These are phyloP conservation scores for Dacryopinax primogenitus DNA, from an alignment of 768 basidiomycete genomes.

Conservation along the genomic window DNA sequence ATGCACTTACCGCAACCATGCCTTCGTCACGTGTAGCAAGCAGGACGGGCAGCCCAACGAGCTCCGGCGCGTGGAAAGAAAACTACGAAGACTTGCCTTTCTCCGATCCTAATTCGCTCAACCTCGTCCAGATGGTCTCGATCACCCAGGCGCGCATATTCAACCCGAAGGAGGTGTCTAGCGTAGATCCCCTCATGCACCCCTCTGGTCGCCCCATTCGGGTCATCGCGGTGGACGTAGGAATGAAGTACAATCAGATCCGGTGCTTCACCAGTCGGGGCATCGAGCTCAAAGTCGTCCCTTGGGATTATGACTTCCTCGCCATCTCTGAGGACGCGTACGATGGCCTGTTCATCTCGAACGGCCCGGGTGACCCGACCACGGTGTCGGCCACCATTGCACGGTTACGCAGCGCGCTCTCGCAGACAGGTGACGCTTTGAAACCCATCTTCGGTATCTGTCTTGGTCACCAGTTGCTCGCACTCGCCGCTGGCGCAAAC, in stretches of 20 bases:
- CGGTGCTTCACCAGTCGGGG: conserved; percentile 88
- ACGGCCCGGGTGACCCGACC: conserved; percentile 94
- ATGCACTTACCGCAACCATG: conserved; percentile 28
- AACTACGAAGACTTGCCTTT: conserved; percentile 74
- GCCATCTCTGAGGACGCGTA: conserved; percentile 59
- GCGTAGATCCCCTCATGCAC: conserved; percentile 44
- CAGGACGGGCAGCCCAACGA: conserved; percentile 22
- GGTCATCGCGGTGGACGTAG: conserved; percentile 85
- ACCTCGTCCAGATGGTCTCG: conserved; percentile 86
- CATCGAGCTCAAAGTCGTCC: conserved; percentile 90
- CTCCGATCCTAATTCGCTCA: conserved; percentile 73
- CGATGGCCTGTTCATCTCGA: conserved; percentile 93
- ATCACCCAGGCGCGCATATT: conserved; percentile 53
- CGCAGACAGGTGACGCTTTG: conserved; percentile 42
- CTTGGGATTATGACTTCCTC: conserved; percentile 91
- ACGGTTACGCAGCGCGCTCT: conserved; percentile 51
- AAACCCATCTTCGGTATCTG: conserved; percentile 96
- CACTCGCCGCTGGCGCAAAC: conserved; percentile 81
- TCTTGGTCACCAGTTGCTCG: conserved; percentile 92
- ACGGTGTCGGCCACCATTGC: conserved; percentile 62
- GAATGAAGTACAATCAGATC: conserved; percentile 99
- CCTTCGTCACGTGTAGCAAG: conserved; percentile 6
- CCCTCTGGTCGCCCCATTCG: conserved; percentile 70
- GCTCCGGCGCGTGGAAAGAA: conserved; percentile 56
- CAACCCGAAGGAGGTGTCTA: conserved; percentile 38